These are phyloP conservation scores for Fusarium sp. DNA, from an alignment of 2,329 filamentous ascomycete genomes.

Conservation along the genomic window DNA sequence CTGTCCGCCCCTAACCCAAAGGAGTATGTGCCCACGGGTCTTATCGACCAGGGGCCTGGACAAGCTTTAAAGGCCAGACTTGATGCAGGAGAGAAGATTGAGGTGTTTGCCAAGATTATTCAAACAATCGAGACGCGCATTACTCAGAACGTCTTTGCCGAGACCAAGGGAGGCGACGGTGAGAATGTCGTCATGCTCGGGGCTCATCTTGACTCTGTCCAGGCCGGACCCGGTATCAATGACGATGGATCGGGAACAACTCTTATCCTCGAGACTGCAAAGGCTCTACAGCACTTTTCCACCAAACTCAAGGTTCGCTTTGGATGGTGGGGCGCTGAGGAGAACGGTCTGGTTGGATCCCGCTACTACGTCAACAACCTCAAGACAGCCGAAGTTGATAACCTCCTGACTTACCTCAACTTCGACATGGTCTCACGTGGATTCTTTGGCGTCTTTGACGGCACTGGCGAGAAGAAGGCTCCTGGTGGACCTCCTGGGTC, in stretches of 20 bases:
- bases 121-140: constrained; percentile 54
- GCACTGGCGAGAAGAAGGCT: constrained; percentile 53
- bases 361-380: constrained; percentile 56
- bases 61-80: constrained; percentile 49
- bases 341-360: constrained; percentile 56
- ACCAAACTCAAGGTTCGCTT: constrained; percentile 57
- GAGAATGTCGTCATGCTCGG: constrained; percentile 59
- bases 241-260: constrained; percentile 60
- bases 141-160: constrained; percentile 60
- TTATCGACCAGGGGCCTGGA: constrained; percentile 51
- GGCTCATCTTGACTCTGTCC: constrained; percentile 59
- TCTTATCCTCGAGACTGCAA: constrained; percentile 57
- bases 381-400: constrained; percentile 48
- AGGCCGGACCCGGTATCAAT: constrained; percentile 60
- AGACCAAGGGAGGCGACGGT: constrained; percentile 59
- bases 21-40: constrained; percentile 47
- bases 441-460: constrained; percentile 54
- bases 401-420: constrained; percentile 56
- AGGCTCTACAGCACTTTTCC: constrained; percentile 53
- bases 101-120: constrained; percentile 53
- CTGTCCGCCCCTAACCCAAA: constrained; percentile 46
- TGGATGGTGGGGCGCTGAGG: constrained; percentile 61
- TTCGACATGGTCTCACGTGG: constrained; percentile 57
- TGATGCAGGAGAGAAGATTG: constrained; percentile 51
- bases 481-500: constrained; percentile 53